Evolutionary conservation across 1,139 yeast genomes (phyloP).

Genomic region (Trichomonascaceae sp.): DNA sequence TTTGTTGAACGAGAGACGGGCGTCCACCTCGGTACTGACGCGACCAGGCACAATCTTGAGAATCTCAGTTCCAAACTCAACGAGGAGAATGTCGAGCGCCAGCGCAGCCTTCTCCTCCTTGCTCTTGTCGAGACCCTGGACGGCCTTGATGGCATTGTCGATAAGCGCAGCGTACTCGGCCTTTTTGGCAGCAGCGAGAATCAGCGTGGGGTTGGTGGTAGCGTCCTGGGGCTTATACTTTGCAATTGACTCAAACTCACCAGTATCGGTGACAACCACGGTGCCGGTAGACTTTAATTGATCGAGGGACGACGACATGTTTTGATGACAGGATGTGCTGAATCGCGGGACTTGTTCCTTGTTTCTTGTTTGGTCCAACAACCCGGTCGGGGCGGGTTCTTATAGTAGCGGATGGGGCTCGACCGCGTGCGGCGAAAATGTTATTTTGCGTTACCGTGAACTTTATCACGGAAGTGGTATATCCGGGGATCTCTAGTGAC

Average conservation of each 20-base stretch:
- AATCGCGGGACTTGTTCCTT: background rate
- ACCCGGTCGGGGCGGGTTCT: too few relatives aligned
- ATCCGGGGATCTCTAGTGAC: too few relatives aligned
- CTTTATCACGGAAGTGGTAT: too few relatives aligned
- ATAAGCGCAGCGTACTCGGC: slow-evolving; percentile 79
- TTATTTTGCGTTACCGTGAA: too few relatives aligned
- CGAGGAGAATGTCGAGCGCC: slow-evolving; percentile 86
- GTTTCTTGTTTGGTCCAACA: too few relatives aligned
- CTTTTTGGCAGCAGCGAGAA: slow-evolving; percentile 90
- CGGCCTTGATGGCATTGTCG: slow-evolving; percentile 83
- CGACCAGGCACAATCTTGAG: slow-evolving; percentile 96
- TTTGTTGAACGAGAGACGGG: slow-evolving; percentile 90
- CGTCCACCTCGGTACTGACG: slow-evolving; percentile 98
- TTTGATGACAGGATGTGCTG: background rate
- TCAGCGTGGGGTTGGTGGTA: slow-evolving; percentile 96
- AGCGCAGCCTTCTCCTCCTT: slow-evolving; percentile 52
- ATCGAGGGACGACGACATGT: slow-evolving; percentile 58
- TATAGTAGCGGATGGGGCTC: too few relatives aligned
- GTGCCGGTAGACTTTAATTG: slow-evolving; percentile 94
- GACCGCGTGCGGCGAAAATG: too few relatives aligned
- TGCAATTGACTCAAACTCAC: slow-evolving; percentile 96
- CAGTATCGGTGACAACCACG: slow-evolving; percentile 94
- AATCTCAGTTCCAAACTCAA: slow-evolving; percentile 92
- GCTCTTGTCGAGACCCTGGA: slow-evolving; percentile 39
- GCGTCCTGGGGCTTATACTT: slow-evolving; percentile 98